These are phyloP conservation scores for Gnomoniopsis sp. DNA, from an alignment of 2,329 filamentous ascomycete species.

Conservation along the genomic window DNA sequence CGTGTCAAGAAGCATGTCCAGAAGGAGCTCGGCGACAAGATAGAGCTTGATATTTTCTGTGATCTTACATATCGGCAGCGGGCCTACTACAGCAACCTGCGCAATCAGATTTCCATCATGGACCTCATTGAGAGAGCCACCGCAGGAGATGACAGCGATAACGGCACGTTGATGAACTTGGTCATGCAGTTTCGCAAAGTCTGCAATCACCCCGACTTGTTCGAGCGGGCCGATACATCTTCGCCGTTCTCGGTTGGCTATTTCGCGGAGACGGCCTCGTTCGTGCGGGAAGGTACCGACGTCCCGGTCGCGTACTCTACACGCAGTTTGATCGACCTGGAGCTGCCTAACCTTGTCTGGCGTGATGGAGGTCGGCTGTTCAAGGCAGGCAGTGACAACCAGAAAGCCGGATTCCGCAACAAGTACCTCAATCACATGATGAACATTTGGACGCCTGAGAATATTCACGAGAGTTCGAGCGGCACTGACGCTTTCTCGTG, in stretches of 20 bases:
- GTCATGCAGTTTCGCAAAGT: conserved; percentile 99
- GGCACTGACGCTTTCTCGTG: conserved; percentile 75
- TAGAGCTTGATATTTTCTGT: conserved; percentile 93
- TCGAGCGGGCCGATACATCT: conserved; percentile 87
- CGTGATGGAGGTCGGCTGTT: conserved; percentile 74
- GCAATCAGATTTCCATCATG: conserved; percentile 98
- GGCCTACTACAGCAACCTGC: conserved; percentile 85
- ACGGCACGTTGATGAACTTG: conserved; percentile 95
- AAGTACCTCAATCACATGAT: conserved; percentile 77
- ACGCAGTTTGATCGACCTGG: conserved; percentile 80
- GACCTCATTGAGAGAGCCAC: conserved; percentile 97
- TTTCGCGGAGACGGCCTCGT: conserved; percentile 94
- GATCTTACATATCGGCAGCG: conserved; percentile 94
- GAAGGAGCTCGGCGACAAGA: conserved; percentile 98
- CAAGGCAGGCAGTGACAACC: conserved; percentile 70
- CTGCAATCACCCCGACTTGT: conserved; percentile 96
- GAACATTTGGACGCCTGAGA: conserved; percentile 84
- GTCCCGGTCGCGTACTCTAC: conserved; percentile 84
- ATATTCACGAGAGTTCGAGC: conserved; percentile 63
- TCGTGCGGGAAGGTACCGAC: conserved; percentile 80
- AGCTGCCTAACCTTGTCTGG: conserved; percentile 78
- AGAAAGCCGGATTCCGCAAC: conserved; percentile 72
- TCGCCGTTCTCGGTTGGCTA: conserved; percentile 81
- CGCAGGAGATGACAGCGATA: conserved; percentile 89
- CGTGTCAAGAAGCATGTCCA: conserved; percentile 99